Evolutionary conservation across 148 eudicot genomes (phyloP).

Genomic region (Rhododendron ferrugineum): DNA sequence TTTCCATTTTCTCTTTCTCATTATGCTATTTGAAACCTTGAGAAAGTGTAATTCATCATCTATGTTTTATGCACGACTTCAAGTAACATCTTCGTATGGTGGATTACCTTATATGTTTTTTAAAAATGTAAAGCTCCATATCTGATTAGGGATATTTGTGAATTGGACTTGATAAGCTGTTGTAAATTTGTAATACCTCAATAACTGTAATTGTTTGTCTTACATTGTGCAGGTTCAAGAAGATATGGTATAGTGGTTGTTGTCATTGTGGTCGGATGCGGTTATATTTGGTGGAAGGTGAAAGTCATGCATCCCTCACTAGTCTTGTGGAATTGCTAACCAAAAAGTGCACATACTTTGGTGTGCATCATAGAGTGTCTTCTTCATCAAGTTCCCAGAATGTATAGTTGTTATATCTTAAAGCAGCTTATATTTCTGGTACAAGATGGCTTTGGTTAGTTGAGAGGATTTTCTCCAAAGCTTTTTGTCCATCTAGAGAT

Average conservation of each 20-base stretch:
- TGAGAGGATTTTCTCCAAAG: background rate
- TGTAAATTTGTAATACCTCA: background rate
- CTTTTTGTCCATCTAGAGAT: background rate
- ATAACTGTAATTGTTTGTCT: constrained; percentile 6
- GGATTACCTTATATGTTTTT: background rate
- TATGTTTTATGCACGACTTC: background rate
- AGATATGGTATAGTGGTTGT: constrained; percentile 57
- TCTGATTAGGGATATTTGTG: background rate
- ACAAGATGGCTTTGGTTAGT: background rate
- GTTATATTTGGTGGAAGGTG: constrained; percentile 99
- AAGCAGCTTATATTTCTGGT: constrained; percentile 1
- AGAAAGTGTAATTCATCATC: background rate
- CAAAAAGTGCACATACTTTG: background rate
- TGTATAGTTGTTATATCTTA: background rate
- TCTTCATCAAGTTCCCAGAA: background rate
- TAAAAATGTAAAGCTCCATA: background rate
- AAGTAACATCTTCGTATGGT: background rate
- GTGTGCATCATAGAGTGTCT: background rate
- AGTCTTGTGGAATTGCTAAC: background rate
- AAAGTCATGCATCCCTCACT: background rate
- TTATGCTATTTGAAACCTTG: background rate
- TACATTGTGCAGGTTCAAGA: constrained; percentile 50
- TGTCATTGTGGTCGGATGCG: constrained; percentile 60
- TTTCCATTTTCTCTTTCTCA: background rate
- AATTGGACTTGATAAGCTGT: background rate